Conservation (phyloP, 331 rosid genomes). For the Pyracantha coccinea region DNA sequence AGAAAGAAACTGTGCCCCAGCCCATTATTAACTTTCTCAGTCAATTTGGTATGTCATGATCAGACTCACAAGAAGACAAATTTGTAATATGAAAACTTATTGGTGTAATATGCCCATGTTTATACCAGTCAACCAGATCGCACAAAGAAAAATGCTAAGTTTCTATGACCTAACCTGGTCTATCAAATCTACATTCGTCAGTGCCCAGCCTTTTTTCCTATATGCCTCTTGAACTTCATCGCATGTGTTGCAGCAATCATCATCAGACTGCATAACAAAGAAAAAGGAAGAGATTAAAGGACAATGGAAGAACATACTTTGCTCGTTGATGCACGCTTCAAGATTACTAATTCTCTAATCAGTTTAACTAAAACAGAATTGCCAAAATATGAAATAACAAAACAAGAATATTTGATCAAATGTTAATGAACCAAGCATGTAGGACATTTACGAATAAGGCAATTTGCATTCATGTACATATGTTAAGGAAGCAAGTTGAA, state of each 20-base stretch:
- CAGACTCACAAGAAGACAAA: too few species aligned
- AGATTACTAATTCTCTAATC: neutral
- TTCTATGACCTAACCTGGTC: conserved; percentile 67
- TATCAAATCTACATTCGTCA: conserved; percentile 68
- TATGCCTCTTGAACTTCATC: conserved; percentile 98
- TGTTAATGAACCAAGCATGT: neutral
- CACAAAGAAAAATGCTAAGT: neutral
- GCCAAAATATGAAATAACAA: neutral
- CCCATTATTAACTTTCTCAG: neutral
- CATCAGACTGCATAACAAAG: conserved; percentile 60
- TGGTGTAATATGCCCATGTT: neutral
- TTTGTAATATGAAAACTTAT: too few species aligned
- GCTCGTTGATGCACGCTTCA: neutral
- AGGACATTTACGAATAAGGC: neutral
- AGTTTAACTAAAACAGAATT: neutral
- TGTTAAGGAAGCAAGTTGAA: neutral
- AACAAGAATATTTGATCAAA: neutral
- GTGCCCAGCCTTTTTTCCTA: conserved; percentile 84
- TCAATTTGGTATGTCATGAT: too few species aligned
- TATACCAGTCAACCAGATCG: neutral
- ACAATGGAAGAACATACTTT: neutral
- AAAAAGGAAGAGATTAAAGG: neutral
- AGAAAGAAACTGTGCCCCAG: neutral
- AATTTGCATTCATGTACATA: neutral
- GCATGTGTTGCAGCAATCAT: conserved; percentile 79